Percentiles rank a stretch among this genome's conserved stretches.
Evolutionary conservation across 306 rosid species (phyloP).

Genomic region (Fragaria nilgerrensis): DNA sequence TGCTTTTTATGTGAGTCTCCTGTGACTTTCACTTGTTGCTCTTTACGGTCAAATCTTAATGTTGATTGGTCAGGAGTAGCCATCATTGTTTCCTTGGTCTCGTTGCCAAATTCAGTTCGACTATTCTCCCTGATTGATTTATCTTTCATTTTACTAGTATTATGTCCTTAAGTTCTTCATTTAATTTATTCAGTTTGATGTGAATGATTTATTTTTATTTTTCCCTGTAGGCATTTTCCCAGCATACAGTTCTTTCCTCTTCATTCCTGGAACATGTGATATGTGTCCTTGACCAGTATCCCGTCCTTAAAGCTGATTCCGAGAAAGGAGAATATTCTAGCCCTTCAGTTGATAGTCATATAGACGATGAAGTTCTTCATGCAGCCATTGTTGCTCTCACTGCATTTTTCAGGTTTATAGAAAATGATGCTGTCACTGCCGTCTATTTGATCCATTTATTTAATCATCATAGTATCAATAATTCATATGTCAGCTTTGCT

Average conservation of each 20-base stretch:
- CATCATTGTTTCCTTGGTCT: background rate
- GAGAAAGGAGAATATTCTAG: slow-evolving; percentile 53
- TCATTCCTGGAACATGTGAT: slow-evolving; percentile 86
- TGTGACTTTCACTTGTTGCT: slow-evolving; percentile 17
- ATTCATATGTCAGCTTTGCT: background rate
- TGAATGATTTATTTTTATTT: background rate
- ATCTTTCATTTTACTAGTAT: background rate
- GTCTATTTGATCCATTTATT: background rate
- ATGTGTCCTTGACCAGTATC: slow-evolving; percentile 67
- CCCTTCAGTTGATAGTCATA: slow-evolving; percentile 51
- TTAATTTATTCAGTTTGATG: background rate
- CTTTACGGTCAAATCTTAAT: background rate
- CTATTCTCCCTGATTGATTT: background rate
- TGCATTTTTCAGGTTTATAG: slow-evolving; percentile 80
- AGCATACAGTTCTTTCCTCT: slow-evolving; percentile 71
- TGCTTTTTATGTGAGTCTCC: slow-evolving; percentile 79
- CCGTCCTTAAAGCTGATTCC: slow-evolving; percentile 50
- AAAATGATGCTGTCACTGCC: background rate
- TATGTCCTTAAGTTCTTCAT: background rate
- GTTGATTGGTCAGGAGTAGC: background rate
- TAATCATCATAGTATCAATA: background rate
- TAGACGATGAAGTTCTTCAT: slow-evolving; percentile 68
- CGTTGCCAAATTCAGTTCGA: background rate
- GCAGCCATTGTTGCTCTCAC: slow-evolving; percentile 90
- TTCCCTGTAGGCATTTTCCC: slow-evolving; percentile 81